These are phyloP conservation scores for Melaleuca alternifolia DNA, from an alignment of 345 rosid species.

Conservation along the genomic window DNA sequence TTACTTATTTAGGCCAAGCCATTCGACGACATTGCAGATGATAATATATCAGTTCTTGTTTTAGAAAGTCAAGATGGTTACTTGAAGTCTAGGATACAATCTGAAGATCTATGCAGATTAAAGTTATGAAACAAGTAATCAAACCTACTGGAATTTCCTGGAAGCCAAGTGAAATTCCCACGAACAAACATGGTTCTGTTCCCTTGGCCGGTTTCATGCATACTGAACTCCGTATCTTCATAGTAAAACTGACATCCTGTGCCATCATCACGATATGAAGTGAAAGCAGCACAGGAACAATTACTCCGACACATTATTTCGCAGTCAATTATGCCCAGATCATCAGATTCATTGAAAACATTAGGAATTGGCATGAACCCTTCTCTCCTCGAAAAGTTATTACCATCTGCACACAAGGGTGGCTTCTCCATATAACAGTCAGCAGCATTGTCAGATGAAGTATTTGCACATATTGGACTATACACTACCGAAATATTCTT, in stretches of 20 bases:
- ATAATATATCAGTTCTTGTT: not conserved
- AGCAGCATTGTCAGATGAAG: not conserved
- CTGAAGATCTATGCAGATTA: not conserved
- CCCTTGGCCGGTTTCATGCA: not conserved
- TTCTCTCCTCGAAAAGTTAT: not conserved
- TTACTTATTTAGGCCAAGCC: not conserved
- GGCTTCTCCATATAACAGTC: not conserved
- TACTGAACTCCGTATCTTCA: not conserved
- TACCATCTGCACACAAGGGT: not conserved
- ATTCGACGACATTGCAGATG: not conserved
- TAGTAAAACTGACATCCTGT: not conserved
- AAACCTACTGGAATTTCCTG: not conserved
- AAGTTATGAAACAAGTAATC: not conserved
- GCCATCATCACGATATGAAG: not conserved
- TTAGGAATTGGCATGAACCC: not conserved
- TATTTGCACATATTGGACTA: not conserved
- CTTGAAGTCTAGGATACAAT: not conserved
- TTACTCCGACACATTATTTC: slow-evolving; percentile 1
- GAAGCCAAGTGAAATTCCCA: not conserved
- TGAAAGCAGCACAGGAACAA: slow-evolving; percentile 1
- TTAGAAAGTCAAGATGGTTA: not conserved
- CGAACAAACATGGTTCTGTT: not conserved
- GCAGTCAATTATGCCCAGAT: not conserved
- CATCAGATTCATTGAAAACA: not conserved
- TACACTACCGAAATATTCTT: not conserved